These are phyloP conservation scores for Aspergillus neotritici DNA, from an alignment of 2,329 filamentous ascomycete genomes.

Conservation along the genomic window DNA sequence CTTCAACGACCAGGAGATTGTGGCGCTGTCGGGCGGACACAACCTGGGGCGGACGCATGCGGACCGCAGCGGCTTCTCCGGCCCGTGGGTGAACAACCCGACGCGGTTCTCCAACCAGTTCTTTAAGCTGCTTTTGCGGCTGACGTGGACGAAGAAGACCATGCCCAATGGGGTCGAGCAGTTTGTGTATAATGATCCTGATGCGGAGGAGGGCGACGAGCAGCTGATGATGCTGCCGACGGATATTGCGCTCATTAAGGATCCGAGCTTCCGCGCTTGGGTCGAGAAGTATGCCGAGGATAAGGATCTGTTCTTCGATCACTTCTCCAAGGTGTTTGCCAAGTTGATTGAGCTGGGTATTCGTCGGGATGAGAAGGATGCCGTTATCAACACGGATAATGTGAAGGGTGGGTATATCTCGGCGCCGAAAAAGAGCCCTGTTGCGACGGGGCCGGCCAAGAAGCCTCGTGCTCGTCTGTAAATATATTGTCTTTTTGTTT, in stretches of 20 bases:
- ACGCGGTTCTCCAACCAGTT: conserved; percentile 56
- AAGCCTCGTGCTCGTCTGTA: conserved; percentile 25
- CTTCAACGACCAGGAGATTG: conserved; percentile 57
- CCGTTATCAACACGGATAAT: conserved; percentile 54
- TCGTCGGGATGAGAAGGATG: conserved; percentile 48
- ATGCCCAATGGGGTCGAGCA: conserved; percentile 50
- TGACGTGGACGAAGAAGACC: conserved; percentile 52
- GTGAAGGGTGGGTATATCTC: conserved; percentile 51
- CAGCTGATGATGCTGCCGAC: conserved; percentile 64
- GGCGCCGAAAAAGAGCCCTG: conserved; percentile 53
- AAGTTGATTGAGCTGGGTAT: conserved; percentile 60
- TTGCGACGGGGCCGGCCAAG: conserved; percentile 22
- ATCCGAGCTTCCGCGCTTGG: conserved; percentile 50
- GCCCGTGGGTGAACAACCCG: conserved; percentile 57
- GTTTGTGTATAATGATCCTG: conserved; percentile 56
- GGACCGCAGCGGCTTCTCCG: conserved; percentile 53
- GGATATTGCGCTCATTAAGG: conserved; percentile 54
- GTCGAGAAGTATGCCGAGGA: conserved; percentile 56
- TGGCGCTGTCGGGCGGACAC: conserved; percentile 52
- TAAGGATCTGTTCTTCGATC: conserved; percentile 57
- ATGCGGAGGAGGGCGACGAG: conserved; percentile 44
- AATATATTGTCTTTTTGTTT: conserved; percentile 2
- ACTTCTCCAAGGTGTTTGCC: conserved; percentile 55
- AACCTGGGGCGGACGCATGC: conserved; percentile 53
- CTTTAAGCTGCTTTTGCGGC: conserved; percentile 48